Base-by-base conservation (phyloP, 441 rosid species). In the Erodium moschatum region DNA sequence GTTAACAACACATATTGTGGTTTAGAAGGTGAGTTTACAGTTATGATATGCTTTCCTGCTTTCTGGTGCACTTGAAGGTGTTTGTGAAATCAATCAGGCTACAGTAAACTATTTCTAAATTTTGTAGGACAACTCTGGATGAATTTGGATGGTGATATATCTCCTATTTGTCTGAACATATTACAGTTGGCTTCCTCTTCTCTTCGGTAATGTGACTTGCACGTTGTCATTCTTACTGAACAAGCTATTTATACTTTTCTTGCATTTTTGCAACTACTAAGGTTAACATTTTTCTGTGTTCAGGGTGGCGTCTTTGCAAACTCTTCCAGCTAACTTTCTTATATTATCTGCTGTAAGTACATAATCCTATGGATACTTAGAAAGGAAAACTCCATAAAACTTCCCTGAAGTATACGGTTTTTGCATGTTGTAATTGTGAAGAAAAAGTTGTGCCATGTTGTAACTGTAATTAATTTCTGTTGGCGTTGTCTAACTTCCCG, bases 101-200 rank as follows among this genome's bases (percentile, higher is more conserved):
- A 46, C 65, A 46, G 38, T 67, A 6, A 78, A 56, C n/a, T 68
- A 38, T 75, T 73, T 80, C n/a, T 40, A 62, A 71, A 72, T 50
- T 72, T 79, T 84, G 50, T 72, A 91, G 97, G 97, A 46, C 89
- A 91, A 77, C 83, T 89, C 16, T 91, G 96, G 96, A 89, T 91
- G 94, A 91, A 91, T 78, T 83, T 89, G 80, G 97, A 91, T 72
- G 97, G 97, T 67, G 82, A 79, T 75, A 84, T 86, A 75, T 89
- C 97, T 78, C 96, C 96, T 60, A 79, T 91, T 77, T 91, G 92
- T 78, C 75, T 91, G 84, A 86, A 81, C 82, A 86, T 91, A 79
- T 81, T 89, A 76, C 85, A 87, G 67, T 69, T 88, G 75, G 85
- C 85, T 74, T 88, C 85, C 76, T 83, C 91, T 70, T 84, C 86